These are phyloP conservation scores for Trichoderma oligosporum DNA, from an alignment of 2,329 filamentous ascomycete species.

Conservation along the genomic window DNA sequence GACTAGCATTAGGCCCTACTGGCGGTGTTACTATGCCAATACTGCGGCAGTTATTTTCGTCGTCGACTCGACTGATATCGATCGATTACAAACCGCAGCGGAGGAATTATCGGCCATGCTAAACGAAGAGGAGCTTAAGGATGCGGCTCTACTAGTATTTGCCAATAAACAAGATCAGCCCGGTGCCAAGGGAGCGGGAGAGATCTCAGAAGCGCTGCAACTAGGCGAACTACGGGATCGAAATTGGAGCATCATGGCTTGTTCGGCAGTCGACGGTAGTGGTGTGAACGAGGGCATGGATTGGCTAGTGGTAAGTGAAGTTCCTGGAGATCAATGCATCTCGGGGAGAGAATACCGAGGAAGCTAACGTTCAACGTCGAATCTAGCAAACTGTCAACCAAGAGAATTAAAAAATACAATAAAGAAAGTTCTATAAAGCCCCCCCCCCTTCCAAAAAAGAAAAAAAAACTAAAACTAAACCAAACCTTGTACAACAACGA, in stretches of 20 bases:
- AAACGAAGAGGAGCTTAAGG: slow-evolving; percentile 92
- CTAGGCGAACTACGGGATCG: slow-evolving; percentile 88
- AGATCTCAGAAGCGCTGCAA: slow-evolving; percentile 90
- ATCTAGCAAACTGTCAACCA: slow-evolving; percentile 37
- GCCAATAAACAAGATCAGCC: slow-evolving; percentile 99
- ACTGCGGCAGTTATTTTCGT: slow-evolving; percentile 98
- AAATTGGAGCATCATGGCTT: slow-evolving; percentile 99
- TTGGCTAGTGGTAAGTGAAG: slow-evolving; percentile 75
- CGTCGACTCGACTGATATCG: slow-evolving; percentile 96
- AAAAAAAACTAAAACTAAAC: no score
- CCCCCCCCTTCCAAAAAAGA: slow-evolving; percentile 12
- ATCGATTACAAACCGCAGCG: slow-evolving; percentile 84
- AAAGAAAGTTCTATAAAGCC: not conserved
- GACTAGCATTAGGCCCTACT: slow-evolving; percentile 98
- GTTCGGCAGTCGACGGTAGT: slow-evolving; percentile 90
- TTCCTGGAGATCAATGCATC: not conserved
- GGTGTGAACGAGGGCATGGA: slow-evolving; percentile 98
- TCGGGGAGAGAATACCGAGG: slow-evolving; percentile 2
- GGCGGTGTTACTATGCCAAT: slow-evolving; percentile 99
- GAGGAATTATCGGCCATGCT: slow-evolving; percentile 94
- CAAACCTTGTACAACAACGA: slow-evolving; percentile 34
- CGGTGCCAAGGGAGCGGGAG: slow-evolving; percentile 90
- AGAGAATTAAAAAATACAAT: slow-evolving; percentile 27
- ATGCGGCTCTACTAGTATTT: slow-evolving; percentile 89
- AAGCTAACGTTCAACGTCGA: not conserved